Evolutionary conservation across 1,284 basidiomycete genomes (phyloP), one percentile per base, ranked within the genome.

Genomic region (Rhodotorula sp.): DNA sequence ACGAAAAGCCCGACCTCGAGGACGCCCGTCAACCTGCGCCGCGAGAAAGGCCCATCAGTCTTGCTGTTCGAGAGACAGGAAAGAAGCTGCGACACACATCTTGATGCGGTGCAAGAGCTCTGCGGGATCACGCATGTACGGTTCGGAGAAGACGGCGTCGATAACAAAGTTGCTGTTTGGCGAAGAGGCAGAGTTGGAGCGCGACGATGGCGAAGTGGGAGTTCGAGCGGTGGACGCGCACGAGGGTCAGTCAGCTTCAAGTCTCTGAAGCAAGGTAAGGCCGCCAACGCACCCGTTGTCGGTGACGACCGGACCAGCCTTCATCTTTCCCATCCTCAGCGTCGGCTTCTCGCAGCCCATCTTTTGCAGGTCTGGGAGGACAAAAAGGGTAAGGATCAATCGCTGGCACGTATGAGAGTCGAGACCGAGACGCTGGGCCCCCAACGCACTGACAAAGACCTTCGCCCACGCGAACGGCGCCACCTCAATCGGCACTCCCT

Each of bases 1-100:
- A 91, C 94, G 84, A 99, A 99, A 30, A 99, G 81, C 0, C 96
- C 96, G 46, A 98, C 96, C 81, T 99, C 95, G 44, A 98, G 90
- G 18, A 99, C 93, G 67, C 96, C 95, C 1, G 95, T 98, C 63
- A 96, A 83, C 85, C 94, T 86, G 83, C 22, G 28, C 77, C 52
- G 31, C 69, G 68, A 24, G 26, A 22, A 18, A 8, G 22, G 0
- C 20, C 6, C 30, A 28, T 26, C 16, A 46, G 54, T 3, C 18
- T 2, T 4, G 30, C n/a, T 40, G 58, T 5, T 16, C 0, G 24
- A 30, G 18, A 26, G 11, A 26, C 10, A 22, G 7, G 30, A 1
- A 28, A 51, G 16, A 2, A 31, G 40, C 34, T 34, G 34, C 34
- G 10, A 61, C 68, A 44, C 46, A 77, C 76, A 77, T 76, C 68